These are phyloP conservation scores for Cladorrhinum samala DNA, from an alignment of 495 filamentous ascomycete genomes.

Conservation along the genomic window DNA sequence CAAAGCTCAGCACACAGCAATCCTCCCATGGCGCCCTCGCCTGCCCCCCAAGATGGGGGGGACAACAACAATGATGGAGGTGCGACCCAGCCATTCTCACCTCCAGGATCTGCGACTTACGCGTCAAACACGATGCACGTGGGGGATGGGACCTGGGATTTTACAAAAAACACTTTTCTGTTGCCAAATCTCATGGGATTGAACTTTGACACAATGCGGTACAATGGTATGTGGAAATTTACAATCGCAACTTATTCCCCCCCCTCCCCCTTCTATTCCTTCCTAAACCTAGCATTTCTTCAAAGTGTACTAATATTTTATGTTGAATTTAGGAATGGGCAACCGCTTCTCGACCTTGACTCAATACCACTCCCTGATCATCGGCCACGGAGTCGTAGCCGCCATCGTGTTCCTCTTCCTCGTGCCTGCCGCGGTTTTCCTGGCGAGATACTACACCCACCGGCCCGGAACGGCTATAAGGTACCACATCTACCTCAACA, in stretches of 20 bases:
- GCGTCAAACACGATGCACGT: constrained; percentile 75
- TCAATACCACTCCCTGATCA: constrained; percentile 72
- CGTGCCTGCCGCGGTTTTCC: constrained; percentile 70
- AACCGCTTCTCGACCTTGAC: constrained; percentile 73
- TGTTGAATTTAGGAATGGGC: constrained; percentile 64
- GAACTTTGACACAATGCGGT: constrained; percentile 91
- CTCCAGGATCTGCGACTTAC: constrained; percentile 78
- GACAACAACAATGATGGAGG: neutral
- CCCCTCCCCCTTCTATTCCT: too few relatives aligned
- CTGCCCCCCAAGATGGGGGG: too few relatives aligned
- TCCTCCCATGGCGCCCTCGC: neutral
- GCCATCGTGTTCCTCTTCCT: constrained; percentile 83
- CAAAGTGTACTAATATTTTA: neutral
- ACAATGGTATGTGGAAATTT: constrained; percentile 68
- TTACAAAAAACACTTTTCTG: constrained; percentile 74
- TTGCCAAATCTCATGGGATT: constrained; percentile 79
- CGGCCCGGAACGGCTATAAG: constrained; percentile 62
- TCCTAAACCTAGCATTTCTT: too few relatives aligned
- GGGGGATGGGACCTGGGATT: constrained; percentile 91
- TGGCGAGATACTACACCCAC: constrained; percentile 60
- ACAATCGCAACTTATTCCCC: too few relatives aligned
- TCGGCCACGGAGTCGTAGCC: constrained; percentile 78
- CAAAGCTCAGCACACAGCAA: too few relatives aligned
- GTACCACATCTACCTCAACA: constrained; percentile 79
- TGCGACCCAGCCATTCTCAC: constrained; percentile 43